phyloP scores from a whole-genome alignment of 108 stramenopile species.

The Pseudonitzschia pungens region DNA sequence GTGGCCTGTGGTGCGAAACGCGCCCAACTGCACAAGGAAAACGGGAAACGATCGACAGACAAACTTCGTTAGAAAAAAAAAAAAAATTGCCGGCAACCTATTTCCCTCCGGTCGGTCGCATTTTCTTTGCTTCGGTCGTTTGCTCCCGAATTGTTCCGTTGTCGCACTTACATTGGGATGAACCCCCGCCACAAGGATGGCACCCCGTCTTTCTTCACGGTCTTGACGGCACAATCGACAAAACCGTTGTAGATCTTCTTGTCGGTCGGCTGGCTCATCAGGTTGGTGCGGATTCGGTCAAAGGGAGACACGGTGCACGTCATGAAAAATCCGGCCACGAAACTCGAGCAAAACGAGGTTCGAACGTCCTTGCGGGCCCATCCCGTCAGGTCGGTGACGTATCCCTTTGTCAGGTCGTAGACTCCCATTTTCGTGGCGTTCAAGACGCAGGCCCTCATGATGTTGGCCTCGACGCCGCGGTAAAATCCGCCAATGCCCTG shows the following conservation, averaged over 20 bases:
- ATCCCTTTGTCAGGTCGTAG: conserved; percentile 88
- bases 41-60: not conserved
- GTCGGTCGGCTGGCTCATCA: conserved; percentile 90
- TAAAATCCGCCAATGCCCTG: conserved; percentile 93
- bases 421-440: conserved; percentile 95
- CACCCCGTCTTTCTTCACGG: conserved; percentile 67
- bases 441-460: conserved; percentile 84
- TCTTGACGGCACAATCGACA: conserved; percentile 76
- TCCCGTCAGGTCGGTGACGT: conserved; percentile 59
- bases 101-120: too few species aligned
- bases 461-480: conserved; percentile 86
- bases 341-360: conserved; percentile 65
- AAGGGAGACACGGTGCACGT: conserved; percentile 81
- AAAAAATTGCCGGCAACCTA: too few species aligned
- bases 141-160: not conserved
- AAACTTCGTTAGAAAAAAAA: not conserved
- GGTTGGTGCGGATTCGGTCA: conserved; percentile 60
- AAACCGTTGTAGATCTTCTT: conserved; percentile 80
- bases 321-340: conserved; percentile 91
- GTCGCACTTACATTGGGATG: conserved; percentile 64
- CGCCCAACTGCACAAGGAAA: conserved; percentile 50
- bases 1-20: conserved; percentile 89
- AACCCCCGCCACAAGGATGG: conserved; percentile 83
- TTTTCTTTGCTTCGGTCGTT: too few species aligned
- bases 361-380: conserved; percentile 76